Evolutionary conservation across 805 yeast species (phyloP).

Genomic region (Ogataea paraovalis): DNA sequence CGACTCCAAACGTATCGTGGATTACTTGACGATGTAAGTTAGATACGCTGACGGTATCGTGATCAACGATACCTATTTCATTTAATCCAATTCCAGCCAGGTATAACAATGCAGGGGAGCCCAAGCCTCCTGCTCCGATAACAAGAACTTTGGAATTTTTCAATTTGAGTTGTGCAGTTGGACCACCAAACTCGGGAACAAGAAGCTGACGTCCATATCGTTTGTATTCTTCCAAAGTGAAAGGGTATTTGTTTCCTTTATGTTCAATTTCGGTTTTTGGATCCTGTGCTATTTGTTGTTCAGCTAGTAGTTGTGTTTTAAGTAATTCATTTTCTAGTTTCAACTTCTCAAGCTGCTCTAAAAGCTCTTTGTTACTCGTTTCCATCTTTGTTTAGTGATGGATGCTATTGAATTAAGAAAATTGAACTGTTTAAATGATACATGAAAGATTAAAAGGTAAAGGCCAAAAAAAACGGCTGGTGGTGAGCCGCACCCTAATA

Average conservation of each 20-base stretch:
- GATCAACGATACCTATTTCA: conserved; percentile 78
- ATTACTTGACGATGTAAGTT: conserved; percentile 88
- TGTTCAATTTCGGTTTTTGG: neutral
- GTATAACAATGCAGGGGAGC: conserved; percentile 86
- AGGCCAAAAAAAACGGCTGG: too few relatives aligned
- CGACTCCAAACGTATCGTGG: conserved; percentile 65
- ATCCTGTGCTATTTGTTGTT: neutral
- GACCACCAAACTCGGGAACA: conserved; percentile 69
- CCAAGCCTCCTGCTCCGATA: conserved; percentile 96
- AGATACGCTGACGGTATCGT: conserved; percentile 77
- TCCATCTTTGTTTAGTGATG: neutral
- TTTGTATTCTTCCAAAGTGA: conserved; percentile 61
- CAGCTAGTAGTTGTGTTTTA: neutral
- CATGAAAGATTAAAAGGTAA: too few relatives aligned
- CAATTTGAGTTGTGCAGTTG: conserved; percentile 54
- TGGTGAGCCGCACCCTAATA: too few relatives aligned
- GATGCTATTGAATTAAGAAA: neutral
- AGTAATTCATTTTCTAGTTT: conserved; percentile 7
- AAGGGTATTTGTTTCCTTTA: conserved; percentile 4
- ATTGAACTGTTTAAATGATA: too few relatives aligned
- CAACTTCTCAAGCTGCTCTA: conserved; percentile 23
- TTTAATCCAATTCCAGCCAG: conserved; percentile 89
- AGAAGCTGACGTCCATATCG: conserved; percentile 95
- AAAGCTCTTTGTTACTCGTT: conserved; percentile 7
- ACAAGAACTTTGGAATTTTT: conserved; percentile 62